A percentile compares a stretch with the other conserved stretches of the same genome.
Evolutionary conservation across 768 basidiomycete genomes (phyloP).

Genomic region (Imleria badia): DNA sequence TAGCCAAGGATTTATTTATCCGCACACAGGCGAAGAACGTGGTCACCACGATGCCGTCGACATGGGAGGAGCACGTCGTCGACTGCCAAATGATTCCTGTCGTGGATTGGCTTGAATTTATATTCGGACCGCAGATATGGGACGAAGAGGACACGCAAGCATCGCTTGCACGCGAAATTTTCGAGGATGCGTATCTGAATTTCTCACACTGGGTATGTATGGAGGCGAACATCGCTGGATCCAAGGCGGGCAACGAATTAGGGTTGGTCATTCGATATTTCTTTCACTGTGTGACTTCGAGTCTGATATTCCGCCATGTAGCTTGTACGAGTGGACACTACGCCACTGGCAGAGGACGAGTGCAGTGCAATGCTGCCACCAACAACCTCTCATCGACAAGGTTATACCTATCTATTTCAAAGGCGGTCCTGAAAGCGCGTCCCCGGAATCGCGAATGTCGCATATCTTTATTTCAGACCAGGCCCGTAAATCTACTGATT

Average conservation of each 20-base stretch:
- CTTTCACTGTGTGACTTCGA: background rate
- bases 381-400: conserved; percentile 12
- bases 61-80: conserved; percentile 2
- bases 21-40: background rate
- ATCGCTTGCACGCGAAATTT: background rate
- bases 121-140: conserved; percentile 3
- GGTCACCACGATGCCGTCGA: background rate
- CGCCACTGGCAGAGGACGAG: conserved; percentile 17
- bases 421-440: background rate
- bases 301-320: background rate
- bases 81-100: conserved; percentile 15
- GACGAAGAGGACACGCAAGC: background rate
- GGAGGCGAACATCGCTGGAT: conserved; percentile 1
- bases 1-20: conserved; percentile 2
- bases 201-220: conserved; percentile 20
- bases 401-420: conserved; percentile 16
- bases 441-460: background rate
- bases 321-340: conserved; percentile 4
- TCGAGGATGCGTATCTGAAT: conserved; percentile 9
- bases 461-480: conserved; percentile 23
- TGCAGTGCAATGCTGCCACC: conserved; percentile 15
- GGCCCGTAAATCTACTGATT: background rate
- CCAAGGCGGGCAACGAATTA: background rate
- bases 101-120: conserved; percentile 11
- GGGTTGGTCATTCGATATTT: background rate